Evolutionary conservation across 495 filamentous ascomycete genomes (phyloP).

Genomic region (Hypomontagnella submonticulosa): DNA sequence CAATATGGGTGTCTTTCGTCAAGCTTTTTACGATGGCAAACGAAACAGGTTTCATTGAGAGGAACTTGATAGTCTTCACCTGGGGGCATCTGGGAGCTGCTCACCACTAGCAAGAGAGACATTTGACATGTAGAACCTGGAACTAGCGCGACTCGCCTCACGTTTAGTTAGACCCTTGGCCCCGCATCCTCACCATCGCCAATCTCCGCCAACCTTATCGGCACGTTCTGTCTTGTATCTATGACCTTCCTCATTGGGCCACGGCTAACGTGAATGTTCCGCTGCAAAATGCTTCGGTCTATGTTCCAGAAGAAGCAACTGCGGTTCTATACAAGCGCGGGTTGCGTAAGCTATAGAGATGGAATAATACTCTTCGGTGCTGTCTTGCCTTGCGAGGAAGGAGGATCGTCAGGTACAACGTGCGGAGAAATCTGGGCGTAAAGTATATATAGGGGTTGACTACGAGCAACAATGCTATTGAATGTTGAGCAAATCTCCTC

Average conservation of each 20-base stretch:
- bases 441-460: constrained; percentile 17
- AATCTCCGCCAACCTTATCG: constrained; percentile 42
- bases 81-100: not conserved
- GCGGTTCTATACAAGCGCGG: constrained; percentile 9
- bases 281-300: constrained; percentile 27
- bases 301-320: constrained; percentile 40
- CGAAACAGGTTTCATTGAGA: constrained; percentile 6
- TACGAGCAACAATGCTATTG: not conserved
- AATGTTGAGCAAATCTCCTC: constrained; percentile 3
- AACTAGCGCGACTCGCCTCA: constrained; percentile 5
- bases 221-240: constrained; percentile 36
- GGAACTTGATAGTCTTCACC: not conserved
- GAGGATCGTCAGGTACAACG: constrained; percentile 35
- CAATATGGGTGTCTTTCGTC: not conserved
- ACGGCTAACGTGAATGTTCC: constrained; percentile 8
- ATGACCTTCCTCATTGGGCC: constrained; percentile 37
- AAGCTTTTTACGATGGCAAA: not conserved
- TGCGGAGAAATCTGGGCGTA: not conserved
- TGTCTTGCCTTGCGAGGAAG: constrained; percentile 37
- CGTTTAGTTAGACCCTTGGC: constrained; percentile 5
- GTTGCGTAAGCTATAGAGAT: constrained; percentile 11
- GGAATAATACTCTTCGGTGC: constrained; percentile 21
- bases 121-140: constrained; percentile 17
- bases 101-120: constrained; percentile 28
- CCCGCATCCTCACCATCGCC: constrained; percentile 27